Evolutionary conservation across 257 asterid species (phyloP).

Genomic region (Solanum chaucha): DNA sequence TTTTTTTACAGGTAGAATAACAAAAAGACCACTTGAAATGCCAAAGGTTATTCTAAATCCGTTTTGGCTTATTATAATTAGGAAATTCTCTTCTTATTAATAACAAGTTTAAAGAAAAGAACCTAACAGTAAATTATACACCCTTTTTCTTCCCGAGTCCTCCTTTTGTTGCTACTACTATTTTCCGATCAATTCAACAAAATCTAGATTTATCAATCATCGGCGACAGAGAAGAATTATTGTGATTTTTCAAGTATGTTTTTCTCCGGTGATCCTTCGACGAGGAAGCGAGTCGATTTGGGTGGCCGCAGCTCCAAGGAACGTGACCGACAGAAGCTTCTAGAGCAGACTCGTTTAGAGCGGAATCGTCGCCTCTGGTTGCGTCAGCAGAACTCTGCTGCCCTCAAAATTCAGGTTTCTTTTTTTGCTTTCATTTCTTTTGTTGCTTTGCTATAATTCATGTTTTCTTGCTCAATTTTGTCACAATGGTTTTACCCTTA

Average conservation of each 20-base stretch:
- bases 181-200: background rate
- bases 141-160: background rate
- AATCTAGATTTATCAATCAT: background rate
- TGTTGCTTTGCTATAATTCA: background rate
- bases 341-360: conserved; percentile 82
- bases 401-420: conserved; percentile 70
- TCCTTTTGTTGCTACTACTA: background rate
- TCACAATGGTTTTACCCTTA: background rate
- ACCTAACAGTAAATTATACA: background rate
- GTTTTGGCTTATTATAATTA: background rate
- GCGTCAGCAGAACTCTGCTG: conserved; percentile 84
- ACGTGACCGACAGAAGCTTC: conserved; percentile 85
- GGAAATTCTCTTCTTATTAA: background rate
- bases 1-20: background rate
- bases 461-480: background rate
- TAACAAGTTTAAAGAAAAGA: background rate
- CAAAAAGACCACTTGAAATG: no score
- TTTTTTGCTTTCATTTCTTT: background rate
- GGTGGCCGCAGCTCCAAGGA: conserved; percentile 98
- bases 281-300: conserved; percentile 87
- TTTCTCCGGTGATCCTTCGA: conserved; percentile 84
- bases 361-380: conserved; percentile 59
- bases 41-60: background rate
- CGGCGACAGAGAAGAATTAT: background rate
- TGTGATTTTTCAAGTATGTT: conserved; percentile 33